These are phyloP conservation scores for Myxozyma geophila DNA, from an alignment of 805 yeast species.

Conservation along the genomic window DNA sequence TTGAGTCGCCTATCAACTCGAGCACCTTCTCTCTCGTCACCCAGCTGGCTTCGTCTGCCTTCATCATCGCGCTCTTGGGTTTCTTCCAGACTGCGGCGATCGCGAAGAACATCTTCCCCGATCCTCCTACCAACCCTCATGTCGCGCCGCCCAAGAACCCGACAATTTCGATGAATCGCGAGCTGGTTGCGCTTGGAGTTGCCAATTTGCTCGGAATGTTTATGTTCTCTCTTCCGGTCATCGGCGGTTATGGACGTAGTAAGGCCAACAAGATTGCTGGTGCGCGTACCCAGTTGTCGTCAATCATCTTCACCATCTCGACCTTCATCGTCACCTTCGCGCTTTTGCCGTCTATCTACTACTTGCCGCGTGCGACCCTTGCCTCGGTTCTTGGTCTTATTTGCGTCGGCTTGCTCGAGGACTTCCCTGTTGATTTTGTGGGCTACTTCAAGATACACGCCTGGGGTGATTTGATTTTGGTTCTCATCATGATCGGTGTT, in stretches of 20 bases:
- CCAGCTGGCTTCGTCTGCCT: slow-evolving; percentile 66
- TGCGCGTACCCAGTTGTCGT: slow-evolving; percentile 84
- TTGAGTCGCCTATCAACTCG: slow-evolving; percentile 62
- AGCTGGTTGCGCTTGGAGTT: slow-evolving; percentile 84
- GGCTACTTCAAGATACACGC: slow-evolving; percentile 79
- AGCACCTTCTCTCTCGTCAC: slow-evolving; percentile 55
- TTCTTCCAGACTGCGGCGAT: slow-evolving; percentile 94
- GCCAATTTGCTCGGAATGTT: slow-evolving; percentile 67
- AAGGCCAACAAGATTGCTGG: slow-evolving; percentile 87
- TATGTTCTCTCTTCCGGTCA: slow-evolving; percentile 74
- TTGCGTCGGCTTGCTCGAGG: slow-evolving; percentile 77
- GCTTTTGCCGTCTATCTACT: slow-evolving; percentile 66
- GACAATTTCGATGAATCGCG: slow-evolving; percentile 81
- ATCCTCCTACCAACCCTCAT: slow-evolving; percentile 52
- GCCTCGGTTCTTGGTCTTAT: slow-evolving; percentile 80
- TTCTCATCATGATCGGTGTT: slow-evolving; percentile 63
- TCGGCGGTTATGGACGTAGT: slow-evolving; percentile 95
- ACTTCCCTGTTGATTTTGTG: slow-evolving; percentile 74
- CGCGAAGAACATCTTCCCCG: slow-evolving; percentile 78
- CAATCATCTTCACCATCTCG: slow-evolving; percentile 76
- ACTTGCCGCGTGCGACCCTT: slow-evolving; percentile 76
- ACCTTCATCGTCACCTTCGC: slow-evolving; percentile 68
- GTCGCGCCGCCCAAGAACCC: slow-evolving; percentile 43
- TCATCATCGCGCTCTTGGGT: slow-evolving; percentile 82
- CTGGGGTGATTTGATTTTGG: slow-evolving; percentile 72